phyloP scores from a whole-genome alignment of 495 filamentous ascomycete species.

The Parmelia sp. region DNA sequence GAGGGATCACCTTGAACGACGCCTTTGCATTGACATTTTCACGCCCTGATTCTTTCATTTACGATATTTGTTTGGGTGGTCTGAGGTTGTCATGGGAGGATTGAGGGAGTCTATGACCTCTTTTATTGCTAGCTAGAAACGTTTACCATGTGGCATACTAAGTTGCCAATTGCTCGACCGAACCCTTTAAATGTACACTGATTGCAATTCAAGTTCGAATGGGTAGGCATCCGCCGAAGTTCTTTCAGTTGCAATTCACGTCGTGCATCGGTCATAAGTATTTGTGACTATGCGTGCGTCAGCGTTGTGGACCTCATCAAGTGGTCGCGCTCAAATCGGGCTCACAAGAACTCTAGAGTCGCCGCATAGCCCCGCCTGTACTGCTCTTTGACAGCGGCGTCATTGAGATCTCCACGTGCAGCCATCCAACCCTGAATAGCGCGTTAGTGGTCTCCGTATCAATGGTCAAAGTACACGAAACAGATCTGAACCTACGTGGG shows the following conservation, averaged over 20 bases:
- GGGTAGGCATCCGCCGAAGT: background rate
- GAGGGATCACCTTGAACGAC: too few species aligned
- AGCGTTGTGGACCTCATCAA: background rate
- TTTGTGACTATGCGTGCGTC: background rate
- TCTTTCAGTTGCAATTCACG: background rate
- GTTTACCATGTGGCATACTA: background rate
- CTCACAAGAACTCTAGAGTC: background rate
- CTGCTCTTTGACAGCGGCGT: background rate
- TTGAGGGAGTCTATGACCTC: background rate
- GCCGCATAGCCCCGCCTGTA: background rate
- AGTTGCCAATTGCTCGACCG: background rate
- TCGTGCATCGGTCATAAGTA: background rate
- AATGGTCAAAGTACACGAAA: background rate
- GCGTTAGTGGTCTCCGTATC: background rate
- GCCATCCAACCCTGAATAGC: background rate
- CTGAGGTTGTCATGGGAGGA: background rate
- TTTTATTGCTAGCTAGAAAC: background rate
- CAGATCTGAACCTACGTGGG: background rate
- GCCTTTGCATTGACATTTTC: background rate
- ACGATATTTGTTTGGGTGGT: background rate
- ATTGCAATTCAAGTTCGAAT: background rate
- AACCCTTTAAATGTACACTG: background rate
- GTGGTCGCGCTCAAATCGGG: background rate
- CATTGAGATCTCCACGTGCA: background rate
- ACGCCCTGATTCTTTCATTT: too few species aligned